Evolutionary conservation across 2,329 filamentous ascomycete species (phyloP).

Genomic region (Fusarium transvaalense): DNA sequence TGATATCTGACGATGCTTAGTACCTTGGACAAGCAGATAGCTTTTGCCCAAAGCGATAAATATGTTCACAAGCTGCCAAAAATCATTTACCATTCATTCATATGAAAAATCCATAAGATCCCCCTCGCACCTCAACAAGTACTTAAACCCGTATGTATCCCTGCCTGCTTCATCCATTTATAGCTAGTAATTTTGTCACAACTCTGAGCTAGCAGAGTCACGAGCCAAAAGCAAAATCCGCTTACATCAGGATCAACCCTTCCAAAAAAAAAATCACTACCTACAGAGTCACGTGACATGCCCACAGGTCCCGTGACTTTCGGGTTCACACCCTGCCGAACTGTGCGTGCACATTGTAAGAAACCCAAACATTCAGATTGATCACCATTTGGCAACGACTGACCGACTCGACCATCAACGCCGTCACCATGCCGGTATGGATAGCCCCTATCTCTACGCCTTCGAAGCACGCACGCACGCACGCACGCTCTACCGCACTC

Average conservation of each 20-base stretch:
- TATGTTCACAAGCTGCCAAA: neutral
- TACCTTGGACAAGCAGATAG: neutral
- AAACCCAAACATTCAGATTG: too few relatives aligned
- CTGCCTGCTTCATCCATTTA: slow-evolving; percentile 15
- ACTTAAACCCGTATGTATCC: neutral
- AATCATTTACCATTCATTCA: neutral
- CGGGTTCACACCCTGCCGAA: too few relatives aligned
- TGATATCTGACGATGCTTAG: neutral
- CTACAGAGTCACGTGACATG: too few relatives aligned
- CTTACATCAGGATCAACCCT: neutral
- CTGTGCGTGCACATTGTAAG: too few relatives aligned
- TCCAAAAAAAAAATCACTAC: too few relatives aligned
- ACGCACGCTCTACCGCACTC: slow-evolving; percentile 15
- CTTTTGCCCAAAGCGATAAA: neutral
- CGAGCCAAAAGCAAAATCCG: neutral
- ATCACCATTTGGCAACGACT: slow-evolving; percentile 51
- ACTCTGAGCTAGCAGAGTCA: slow-evolving; percentile 12
- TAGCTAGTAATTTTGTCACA: slow-evolving; percentile 41
- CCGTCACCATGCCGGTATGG: slow-evolving; percentile 59
- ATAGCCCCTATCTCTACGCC: slow-evolving; percentile 23
- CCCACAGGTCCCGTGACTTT: too few relatives aligned
- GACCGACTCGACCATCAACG: slow-evolving; percentile 56
- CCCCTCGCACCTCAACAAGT: slow-evolving; percentile 1
- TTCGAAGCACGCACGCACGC: slow-evolving; percentile 17
- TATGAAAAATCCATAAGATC: slow-evolving; percentile 7